Base-by-base conservation (phyloP, 495 filamentous ascomycete genomes). In the Neurospora hispaniola region DNA sequence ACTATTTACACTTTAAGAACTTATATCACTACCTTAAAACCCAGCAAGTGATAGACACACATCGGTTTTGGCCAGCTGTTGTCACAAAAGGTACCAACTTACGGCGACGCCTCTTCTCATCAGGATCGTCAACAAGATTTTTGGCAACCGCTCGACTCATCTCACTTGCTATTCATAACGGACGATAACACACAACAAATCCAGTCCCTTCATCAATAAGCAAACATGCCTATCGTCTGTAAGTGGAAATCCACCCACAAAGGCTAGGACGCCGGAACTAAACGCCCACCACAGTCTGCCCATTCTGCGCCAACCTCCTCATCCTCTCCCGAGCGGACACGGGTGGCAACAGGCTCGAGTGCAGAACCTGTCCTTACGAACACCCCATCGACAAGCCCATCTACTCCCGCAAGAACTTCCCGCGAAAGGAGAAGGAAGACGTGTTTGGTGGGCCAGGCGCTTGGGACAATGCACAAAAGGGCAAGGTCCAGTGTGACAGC, bases 341-440 rank as follows among this genome's bases (percentile, higher is more conserved):
- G 59, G 82, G 82, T 71, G 75, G 75, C 73, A 88, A 90, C 73
- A 88, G 93, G 41, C 90, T 98, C 79, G 93, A 97, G 84, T 99
- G 96, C 84, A 91, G 92, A 48, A 94, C 93, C 69, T 99, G 96
- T 76, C 94, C 96, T 9, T 99, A 97, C 84, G 86, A 94, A 81
- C 92, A 90, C 79, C 80, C 90, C 42, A 87, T 97, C 75, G 88
- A 88, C 69, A 84, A 90, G 74, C 86, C 89, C 46, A 91, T 90
- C 82, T 96, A 85, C 79, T 92, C 94, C 79, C 90, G 93, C 72
- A 92, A 89, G 70, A 88, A 90, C 84, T 88, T 86, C 75, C 90
- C 90, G 79, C 86, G 90, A 73, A 94, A 94, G 79, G 93, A 96
- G 76, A 90, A 92, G 71, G 95, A 98, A 75, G 94, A 96, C 78